Evolutionary conservation across 164 flowering plant genomes (phyloP).

Genomic region (Sextonia rubra): DNA sequence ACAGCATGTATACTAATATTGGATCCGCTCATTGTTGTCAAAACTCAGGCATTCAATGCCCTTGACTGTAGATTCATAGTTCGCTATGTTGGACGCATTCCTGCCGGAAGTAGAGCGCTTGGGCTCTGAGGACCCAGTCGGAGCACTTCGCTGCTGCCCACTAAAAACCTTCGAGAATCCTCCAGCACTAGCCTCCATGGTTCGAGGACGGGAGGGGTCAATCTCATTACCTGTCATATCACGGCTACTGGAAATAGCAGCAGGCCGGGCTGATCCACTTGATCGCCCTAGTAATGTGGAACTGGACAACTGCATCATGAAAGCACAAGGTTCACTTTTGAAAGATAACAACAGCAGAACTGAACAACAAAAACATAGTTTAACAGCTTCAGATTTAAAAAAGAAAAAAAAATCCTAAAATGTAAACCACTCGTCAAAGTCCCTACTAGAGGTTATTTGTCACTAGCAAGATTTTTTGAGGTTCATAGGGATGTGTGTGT

Average conservation of each 20-base stretch:
- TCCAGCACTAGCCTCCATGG: slow-evolving; percentile 70
- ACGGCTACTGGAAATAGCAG: slow-evolving; percentile 63
- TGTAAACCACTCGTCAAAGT: no score
- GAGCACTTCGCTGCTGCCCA: slow-evolving; percentile 68
- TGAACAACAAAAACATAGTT: no score
- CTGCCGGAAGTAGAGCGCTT: slow-evolving; percentile 57
- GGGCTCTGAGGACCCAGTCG: slow-evolving; percentile 54
- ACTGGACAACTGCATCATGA: slow-evolving; percentile 46
- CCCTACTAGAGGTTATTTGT: no score
- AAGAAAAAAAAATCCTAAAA: no score
- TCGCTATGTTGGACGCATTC: slow-evolving; percentile 43
- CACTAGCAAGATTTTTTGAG: no score
- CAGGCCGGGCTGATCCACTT: slow-evolving; percentile 71
- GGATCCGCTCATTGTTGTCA: slow-evolving; percentile 62
- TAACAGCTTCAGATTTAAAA: no score
- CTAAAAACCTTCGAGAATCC: slow-evolving; percentile 42
- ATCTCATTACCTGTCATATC: slow-evolving; percentile 57
- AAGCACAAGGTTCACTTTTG: background rate
- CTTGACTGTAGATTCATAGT: slow-evolving; percentile 64
- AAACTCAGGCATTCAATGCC: slow-evolving; percentile 71
- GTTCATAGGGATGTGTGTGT: no score
- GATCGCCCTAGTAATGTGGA: slow-evolving; percentile 52
- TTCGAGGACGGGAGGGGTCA: slow-evolving; percentile 51
- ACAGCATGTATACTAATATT: slow-evolving; percentile 20
- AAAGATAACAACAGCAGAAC: no score